These are phyloP conservation scores for Cavenderia fasciculata DNA, from an alignment of 78 protist genomes.

Conservation along the genomic window DNA sequence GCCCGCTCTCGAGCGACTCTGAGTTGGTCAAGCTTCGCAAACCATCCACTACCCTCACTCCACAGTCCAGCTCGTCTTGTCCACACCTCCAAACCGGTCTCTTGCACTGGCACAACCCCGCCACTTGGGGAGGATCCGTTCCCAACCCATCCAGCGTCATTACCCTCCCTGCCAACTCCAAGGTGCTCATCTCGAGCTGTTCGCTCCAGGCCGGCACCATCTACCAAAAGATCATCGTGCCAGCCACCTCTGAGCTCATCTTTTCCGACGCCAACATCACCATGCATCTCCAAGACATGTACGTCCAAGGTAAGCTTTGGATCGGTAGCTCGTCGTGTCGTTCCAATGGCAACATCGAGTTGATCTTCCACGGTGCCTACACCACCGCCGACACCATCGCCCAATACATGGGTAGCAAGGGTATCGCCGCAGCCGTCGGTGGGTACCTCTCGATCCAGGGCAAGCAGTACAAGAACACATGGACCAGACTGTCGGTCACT, in stretches of 20 bases:
- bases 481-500: slow-evolving; percentile 78
- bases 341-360: slow-evolving; percentile 15
- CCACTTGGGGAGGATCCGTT: slow-evolving; percentile 64
- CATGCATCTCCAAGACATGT: slow-evolving; percentile 25
- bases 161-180: slow-evolving; percentile 32
- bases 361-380: slow-evolving; percentile 61
- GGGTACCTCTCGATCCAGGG: slow-evolving; percentile 64
- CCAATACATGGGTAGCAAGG: slow-evolving; percentile 30
- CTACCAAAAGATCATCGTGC: slow-evolving; percentile 36
- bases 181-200: slow-evolving; percentile 65
- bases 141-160: slow-evolving; percentile 41
- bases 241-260: slow-evolving; percentile 27
- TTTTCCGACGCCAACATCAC: slow-evolving; percentile 54
- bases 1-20: background rate
- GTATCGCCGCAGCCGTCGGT: slow-evolving; percentile 55
- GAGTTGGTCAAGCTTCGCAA: slow-evolving; percentile 16
- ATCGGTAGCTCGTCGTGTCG: slow-evolving; percentile 61
- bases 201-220: slow-evolving; percentile 1
- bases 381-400: slow-evolving; percentile 5
- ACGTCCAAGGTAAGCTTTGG: slow-evolving; percentile 46
- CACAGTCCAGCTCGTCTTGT: slow-evolving; percentile 23
- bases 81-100: slow-evolving; percentile 24
- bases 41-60: background rate
- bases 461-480: slow-evolving; percentile 72
- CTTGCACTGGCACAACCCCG: slow-evolving; percentile 65